phyloP scores from a whole-genome alignment of 2,329 filamentous ascomycete genomes.

The Talaromyces amestolkiae region DNA sequence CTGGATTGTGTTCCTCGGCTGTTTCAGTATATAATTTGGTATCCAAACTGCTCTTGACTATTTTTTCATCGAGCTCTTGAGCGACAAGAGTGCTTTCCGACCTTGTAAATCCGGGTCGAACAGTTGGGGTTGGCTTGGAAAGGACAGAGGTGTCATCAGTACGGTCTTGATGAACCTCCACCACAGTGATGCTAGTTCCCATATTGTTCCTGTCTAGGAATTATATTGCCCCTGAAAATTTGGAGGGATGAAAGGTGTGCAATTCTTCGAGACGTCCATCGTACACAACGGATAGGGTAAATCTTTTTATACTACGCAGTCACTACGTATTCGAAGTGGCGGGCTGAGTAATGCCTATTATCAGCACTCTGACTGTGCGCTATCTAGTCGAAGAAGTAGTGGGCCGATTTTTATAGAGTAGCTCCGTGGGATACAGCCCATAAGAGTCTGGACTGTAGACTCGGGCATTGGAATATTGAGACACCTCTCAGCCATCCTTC shows the following conservation, averaged over 20 bases:
- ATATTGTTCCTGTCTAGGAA: neutral
- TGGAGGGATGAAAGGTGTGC: neutral
- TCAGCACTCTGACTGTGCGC: neutral
- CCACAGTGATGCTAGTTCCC: neutral
- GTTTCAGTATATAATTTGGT: neutral
- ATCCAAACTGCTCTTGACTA: neutral
- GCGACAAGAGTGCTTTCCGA: neutral
- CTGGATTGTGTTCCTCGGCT: neutral
- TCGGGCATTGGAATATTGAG: neutral
- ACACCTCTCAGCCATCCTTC: neutral
- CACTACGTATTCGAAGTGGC: neutral
- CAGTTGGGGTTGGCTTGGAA: neutral
- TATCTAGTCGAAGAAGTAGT: neutral
- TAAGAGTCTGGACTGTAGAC: neutral
- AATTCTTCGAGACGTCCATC: neutral
- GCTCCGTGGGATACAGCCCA: neutral
- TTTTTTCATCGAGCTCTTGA: neutral
- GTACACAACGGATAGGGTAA: neutral
- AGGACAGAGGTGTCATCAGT: neutral
- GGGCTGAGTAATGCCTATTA: neutral
- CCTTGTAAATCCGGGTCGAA: neutral
- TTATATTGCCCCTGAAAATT: neutral
- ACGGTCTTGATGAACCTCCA: neutral
- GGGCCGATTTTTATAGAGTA: neutral
- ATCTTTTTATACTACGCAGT: neutral